Evolutionary conservation across 768 basidiomycete species (phyloP), one percentile per base, ranked within the genome.

Genomic region (Kwoniella heveanensis): DNA sequence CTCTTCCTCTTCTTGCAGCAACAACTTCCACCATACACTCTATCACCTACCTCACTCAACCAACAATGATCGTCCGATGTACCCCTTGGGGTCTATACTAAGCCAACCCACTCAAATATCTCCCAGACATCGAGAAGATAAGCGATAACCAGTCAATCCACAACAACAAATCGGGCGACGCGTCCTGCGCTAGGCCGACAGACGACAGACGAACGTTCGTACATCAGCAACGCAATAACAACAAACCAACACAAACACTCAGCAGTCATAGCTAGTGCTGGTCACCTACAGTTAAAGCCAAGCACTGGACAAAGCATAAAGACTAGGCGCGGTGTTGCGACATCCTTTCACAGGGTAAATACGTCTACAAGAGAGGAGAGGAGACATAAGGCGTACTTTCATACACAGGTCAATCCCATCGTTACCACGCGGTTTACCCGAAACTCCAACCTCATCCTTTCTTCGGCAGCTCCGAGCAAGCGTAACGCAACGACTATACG

Each of bases 41-140:
- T 26, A 4, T 17, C 22, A 25, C 5, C 54, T 36, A 10, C 39
- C 15, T 9, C 39, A 7, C 39, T 10, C 39, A 44, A 8, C 8
- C 39, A 17, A 19, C 39, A 44, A 62, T 62, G 60, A 62, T 62
- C 21, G 47, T 56, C n/a, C 60, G 60, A 49, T 55, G 54, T 62
- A 62, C 60, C 60, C 60, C 47, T 53, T 55, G 60, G 54, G 60
- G 60, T 62, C 54, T 51, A 46, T 32, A 62, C 30, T 62, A 54
- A 55, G 22, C 56, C 49, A 64, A 29, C 12, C 49, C n/a, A 49
- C 10, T 54, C n/a, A n/a, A 44, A 15, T 44, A 55, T 26, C 25
- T 49, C 48, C 22, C n/a, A n/a, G 25, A 22, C 17, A 24, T 5
- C 2, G 36, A 37, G 32, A 44, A 10, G 44, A 21, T 7, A 13